Evolutionary conservation across 176 grass and related monocot species (phyloP), one percentile per base, ranked within the genome.

Genomic region (Pontederia paniculata): DNA sequence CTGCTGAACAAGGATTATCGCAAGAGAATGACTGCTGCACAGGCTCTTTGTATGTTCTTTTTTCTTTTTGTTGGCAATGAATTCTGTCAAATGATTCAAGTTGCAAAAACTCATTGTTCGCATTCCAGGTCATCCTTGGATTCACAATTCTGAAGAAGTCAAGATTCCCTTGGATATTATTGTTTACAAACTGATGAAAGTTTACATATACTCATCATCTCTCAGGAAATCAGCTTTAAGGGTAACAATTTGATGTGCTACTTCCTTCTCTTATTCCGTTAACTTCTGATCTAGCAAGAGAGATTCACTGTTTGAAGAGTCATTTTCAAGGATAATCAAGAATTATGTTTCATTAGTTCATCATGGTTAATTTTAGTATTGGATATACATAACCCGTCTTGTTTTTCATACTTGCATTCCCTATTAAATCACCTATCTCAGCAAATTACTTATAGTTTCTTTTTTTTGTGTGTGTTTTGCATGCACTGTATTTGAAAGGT

Each of bases 1-100:
- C 52, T 89, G 45, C 76, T 89, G 61, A 80, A 89, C 78, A 95
- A 95, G 70, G 90, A 95, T 80, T 95, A 89, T 55, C 81, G 85
- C 23, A 95, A 95, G 74, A 80, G 90, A 70, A 95, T 95, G 79
- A 95, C 82, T 55, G 82, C 85, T 42, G 56, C 85, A 54, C 90
- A 95, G 75, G 90, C 90, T 55, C 81, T 95, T 10, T 77, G 85
- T 95, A 77, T 55, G 56, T 43, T 68, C 20, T 2, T 48, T 63
- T 42, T 19, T 2, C 23, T 65, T 57, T 15, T 3, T 46, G 14
- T 21, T 10, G 37, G 31, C 42, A 17, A 21, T 31, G 11, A 21
- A 47, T 22, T 16, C 10, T 51, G 19, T 42, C 10, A 43, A 4
- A 16, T 42, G 16, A n/a, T 51, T 45, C 55, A 12, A 62, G 57